Base-by-base conservation (phyloP, 1,139 yeast species). In the Pneumocystis jirovecii region DNA sequence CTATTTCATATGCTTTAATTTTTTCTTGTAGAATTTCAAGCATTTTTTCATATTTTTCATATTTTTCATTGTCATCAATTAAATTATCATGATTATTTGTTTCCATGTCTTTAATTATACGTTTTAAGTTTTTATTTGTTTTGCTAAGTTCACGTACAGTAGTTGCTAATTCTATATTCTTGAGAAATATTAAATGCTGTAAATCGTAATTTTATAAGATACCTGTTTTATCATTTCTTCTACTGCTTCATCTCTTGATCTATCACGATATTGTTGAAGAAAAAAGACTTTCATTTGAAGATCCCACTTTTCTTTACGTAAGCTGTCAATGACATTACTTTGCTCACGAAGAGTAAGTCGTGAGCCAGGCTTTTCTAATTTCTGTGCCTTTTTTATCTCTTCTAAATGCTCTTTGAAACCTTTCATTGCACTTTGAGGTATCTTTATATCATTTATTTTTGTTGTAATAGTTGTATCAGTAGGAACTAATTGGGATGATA, bases 241-340 rank as follows among this genome's bases (percentile, higher is more conserved):
- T 12, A 50, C 57, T 12, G 57, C 29, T 25, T 50, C 57, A 50
- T 50, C 57, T 50, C 57, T 50, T 25, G 57, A 50, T 7, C 57
- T 50, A 50, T 50, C 57, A 25, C 57, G 31, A 50, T 50, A 50
- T 25, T 50, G 57, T 12, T 50, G 57, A 25, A 69, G 64, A 59
- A 69, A 64, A 40, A 64, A 69, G 8, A 69, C 66, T 59, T 69
- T 69, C 19, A 69, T 64, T 65, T 69, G 68, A 15, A 66, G 61
- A 17, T 71, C 71, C 65, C 68, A 69, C 37, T 68, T 69, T 37
- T 69, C 71, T 57, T 69, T 69, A 63, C 69, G 71, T 6, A 69
- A 65, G 62, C 69, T 69, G 45, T 69, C 71, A 42, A 69, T 68
- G 21, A 69, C 60, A 17, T 68, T 64, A 6, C 68, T 64, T 62